Conservation (phyloP, 2,329 filamentous ascomycete species). For the Colletotrichum musicola region DNA sequence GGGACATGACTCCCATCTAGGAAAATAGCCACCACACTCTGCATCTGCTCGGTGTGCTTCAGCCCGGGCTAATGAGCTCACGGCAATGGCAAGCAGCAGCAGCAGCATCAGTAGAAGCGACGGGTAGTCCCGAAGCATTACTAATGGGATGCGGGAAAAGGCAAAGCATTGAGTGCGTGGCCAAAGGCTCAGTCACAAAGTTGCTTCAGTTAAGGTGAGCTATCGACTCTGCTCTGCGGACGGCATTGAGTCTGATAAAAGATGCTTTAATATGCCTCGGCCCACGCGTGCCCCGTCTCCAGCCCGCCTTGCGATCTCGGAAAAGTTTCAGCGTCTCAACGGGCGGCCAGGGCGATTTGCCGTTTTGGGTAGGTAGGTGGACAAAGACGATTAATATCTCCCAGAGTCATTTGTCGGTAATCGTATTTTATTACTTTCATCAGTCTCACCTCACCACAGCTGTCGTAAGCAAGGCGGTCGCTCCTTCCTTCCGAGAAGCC, state of each 20-base stretch:
- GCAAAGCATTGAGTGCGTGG: background rate
- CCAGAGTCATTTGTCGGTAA: conserved; percentile 8
- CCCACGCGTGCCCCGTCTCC: conserved; percentile 4
- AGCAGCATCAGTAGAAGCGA: background rate
- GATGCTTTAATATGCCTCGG: conserved; percentile 22
- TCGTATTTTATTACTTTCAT: conserved; percentile 9
- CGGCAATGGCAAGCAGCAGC: background rate
- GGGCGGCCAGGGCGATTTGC: background rate
- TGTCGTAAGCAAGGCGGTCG: no score
- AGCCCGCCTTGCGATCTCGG: conserved; percentile 13
- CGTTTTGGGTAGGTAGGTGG: conserved; percentile 21
- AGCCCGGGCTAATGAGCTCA: no score
- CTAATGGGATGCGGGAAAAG: background rate
- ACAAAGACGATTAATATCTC: conserved; percentile 12
- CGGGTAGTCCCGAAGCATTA: conserved; percentile 1
- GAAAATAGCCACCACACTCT: no score
- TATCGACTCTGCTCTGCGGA: background rate
- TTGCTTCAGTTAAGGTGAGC: background rate
- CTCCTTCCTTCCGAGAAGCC: background rate
- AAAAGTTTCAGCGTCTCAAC: conserved; percentile 21
- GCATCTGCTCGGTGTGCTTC: no score
- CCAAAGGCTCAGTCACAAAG: background rate
- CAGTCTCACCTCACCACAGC: background rate
- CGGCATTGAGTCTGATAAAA: background rate
- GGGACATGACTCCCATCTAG: no score